Evolutionary conservation across 805 yeast genomes (phyloP), one percentile per base, ranked within the genome.

Genomic region (Hemisphaericaspora nanyangensis): DNA sequence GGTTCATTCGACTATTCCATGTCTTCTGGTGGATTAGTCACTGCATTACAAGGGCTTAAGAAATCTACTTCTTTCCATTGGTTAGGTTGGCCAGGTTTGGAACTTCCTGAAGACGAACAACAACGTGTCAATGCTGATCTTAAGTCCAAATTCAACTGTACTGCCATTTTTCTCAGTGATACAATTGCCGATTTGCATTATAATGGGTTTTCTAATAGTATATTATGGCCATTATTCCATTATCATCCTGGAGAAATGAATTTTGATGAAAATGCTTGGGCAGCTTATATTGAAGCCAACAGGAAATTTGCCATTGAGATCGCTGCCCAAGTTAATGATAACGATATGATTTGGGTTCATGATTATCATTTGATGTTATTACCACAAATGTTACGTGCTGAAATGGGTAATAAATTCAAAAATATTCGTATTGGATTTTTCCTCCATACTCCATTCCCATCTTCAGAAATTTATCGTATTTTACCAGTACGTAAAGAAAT

Each of bases 241-340:
- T 93, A 93, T 63, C 99, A 93, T 58, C 99, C 99, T 0, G 99
- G 98, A 45, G 99, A 95, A 61, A 93, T 95, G 85, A 90, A 87
- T 58, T 93, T 93, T 56, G 99, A 93, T 62, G 99, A 93, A 59
- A 80, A 79, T 45, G 96, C 97, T 1, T 93, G 99, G 99, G 90
- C 90, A 38, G 98, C 98, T 1, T 93, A 93, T 60, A 85, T 88
- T 40, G 93, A 88, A 58, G 98, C 98, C 6, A 93, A 93, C 58
- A 67, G 81, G 42, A 68, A 76, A 44, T 93, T 93, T 67, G 93
- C 96, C 10, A 68, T 77, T 28, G 82, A 75, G 29, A 80, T 93
- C 42, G 79, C 86, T 8, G 63, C 73, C 16, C 78, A 79, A 50
- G 82, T 85, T 29, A 70, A 79, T 22, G 95, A 88, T 46, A 81